phyloP scores from a whole-genome alignment of 345 rosid species.

The Hibiscus tridactylites region DNA sequence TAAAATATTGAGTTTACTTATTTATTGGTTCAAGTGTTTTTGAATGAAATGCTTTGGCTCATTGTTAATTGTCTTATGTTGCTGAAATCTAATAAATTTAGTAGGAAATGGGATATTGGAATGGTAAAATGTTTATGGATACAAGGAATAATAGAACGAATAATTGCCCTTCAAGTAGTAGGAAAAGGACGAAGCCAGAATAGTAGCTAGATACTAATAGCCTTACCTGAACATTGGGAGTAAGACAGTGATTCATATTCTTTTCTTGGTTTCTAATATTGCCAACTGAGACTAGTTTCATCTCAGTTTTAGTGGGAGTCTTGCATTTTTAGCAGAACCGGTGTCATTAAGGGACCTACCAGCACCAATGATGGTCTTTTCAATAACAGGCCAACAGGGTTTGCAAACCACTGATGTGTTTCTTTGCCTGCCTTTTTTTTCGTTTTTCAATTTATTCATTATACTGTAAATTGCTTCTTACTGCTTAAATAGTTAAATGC shows the following conservation, averaged over 20 bases:
- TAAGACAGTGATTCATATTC: not conserved
- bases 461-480: not conserved
- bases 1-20: not conserved
- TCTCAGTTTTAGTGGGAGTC: constrained; percentile 1
- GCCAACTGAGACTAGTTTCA: not conserved
- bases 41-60: not conserved
- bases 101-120: not conserved
- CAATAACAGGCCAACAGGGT: not conserved
- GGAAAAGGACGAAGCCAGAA: not conserved
- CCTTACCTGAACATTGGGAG: not conserved
- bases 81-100: not conserved
- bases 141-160: not conserved
- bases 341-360: not conserved
- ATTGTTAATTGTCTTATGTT: not conserved
- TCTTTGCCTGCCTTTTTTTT: not conserved
- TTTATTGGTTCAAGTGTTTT: not conserved
- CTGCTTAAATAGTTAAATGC: not conserved
- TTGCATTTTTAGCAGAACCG: not conserved
- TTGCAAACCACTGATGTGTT: not conserved
- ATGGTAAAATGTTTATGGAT: not conserved
- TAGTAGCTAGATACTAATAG: not conserved
- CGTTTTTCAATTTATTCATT: not conserved
- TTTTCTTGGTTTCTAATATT: not conserved
- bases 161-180: not conserved
- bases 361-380: not conserved